Percentiles rank a stretch among this genome's conserved stretches.
Evolutionary conservation across 805 yeast genomes (phyloP).

Genomic region (Sugiyamaella lignohabitans): DNA sequence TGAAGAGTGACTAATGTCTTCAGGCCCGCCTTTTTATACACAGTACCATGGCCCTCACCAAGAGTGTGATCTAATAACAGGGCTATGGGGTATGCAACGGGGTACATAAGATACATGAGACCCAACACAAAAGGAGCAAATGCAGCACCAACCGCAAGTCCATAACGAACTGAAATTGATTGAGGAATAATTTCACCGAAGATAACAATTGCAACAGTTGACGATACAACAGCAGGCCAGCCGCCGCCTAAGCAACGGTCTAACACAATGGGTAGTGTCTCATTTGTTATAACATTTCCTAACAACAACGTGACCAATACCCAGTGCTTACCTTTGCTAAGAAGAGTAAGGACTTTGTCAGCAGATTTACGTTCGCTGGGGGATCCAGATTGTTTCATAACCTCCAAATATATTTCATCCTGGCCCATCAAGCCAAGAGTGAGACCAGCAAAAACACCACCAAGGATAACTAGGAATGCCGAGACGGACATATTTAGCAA

Average conservation of each 20-base stretch:
- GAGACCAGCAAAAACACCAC: constrained; percentile 42
- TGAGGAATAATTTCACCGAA: constrained; percentile 98
- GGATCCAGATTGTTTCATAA: constrained; percentile 78
- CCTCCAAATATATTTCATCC: constrained; percentile 90
- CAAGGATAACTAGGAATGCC: constrained; percentile 30
- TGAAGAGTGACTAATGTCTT: constrained; percentile 91
- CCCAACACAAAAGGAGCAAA: constrained; percentile 81
- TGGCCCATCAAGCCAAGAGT: constrained; percentile 98
- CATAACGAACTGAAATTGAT: constrained; percentile 86
- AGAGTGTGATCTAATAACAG: constrained; percentile 67
- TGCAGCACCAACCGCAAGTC: constrained; percentile 82
- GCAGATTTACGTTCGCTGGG: constrained; percentile 61
- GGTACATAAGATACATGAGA: constrained; percentile 86
- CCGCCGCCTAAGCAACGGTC: constrained; percentile 96
- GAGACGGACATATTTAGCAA: constrained; percentile 31
- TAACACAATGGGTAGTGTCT: constrained; percentile 86
- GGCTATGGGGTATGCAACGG: constrained; percentile 88
- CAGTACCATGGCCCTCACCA: constrained; percentile 95
- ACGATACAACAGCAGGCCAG: constrained; percentile 88
- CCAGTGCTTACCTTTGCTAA: constrained; percentile 91
- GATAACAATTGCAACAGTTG: constrained; percentile 88
- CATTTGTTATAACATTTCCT: constrained; percentile 88
- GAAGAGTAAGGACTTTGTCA: constrained; percentile 58
- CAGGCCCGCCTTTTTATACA: constrained; percentile 86
- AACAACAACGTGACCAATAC: constrained; percentile 80